Conservation (phyloP, 495 filamentous ascomycete species). For the Tuber calosporum region DNA sequence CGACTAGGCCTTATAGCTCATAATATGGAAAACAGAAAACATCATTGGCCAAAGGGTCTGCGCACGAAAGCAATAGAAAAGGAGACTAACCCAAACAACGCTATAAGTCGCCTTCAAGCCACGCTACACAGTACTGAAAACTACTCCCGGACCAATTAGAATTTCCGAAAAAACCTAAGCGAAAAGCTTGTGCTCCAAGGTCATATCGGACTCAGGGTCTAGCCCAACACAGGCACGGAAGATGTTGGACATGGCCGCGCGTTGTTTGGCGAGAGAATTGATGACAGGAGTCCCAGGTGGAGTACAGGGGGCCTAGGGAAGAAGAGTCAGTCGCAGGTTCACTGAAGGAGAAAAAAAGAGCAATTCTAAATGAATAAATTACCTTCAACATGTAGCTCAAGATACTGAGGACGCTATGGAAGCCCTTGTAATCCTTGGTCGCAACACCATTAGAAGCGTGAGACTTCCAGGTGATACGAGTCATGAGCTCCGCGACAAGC, state of each 20-base stretch:
- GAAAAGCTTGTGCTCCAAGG: slow-evolving; percentile 97
- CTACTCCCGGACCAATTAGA: background rate
- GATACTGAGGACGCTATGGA: slow-evolving; percentile 95
- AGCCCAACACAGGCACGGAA: slow-evolving; percentile 97
- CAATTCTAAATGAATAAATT: slow-evolving; percentile 12
- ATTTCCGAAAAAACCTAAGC: slow-evolving; percentile 28
- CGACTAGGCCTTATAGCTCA: background rate
- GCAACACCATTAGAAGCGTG: slow-evolving; percentile 46
- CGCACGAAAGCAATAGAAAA: background rate
- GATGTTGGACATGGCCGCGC: slow-evolving; percentile 90
- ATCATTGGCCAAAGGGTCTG: background rate
- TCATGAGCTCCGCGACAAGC: slow-evolving; percentile 92
- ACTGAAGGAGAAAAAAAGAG: background rate
- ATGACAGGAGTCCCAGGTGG: slow-evolving; percentile 93
- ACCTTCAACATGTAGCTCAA: slow-evolving; percentile 99
- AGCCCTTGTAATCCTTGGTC: slow-evolving; percentile 71
- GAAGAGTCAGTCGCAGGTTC: slow-evolving; percentile 5
- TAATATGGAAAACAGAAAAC: background rate
- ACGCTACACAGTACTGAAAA: background rate
- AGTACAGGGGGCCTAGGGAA: slow-evolving; percentile 71
- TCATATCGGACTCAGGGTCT: slow-evolving; percentile 98
- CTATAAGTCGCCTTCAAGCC: background rate
- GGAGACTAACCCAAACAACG: background rate
- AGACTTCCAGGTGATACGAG: slow-evolving; percentile 85
- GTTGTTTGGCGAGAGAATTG: slow-evolving; percentile 95